Evolutionary conservation across 2,329 filamentous ascomycete species (phyloP).

Genomic region (Aspergillus intermedius): DNA sequence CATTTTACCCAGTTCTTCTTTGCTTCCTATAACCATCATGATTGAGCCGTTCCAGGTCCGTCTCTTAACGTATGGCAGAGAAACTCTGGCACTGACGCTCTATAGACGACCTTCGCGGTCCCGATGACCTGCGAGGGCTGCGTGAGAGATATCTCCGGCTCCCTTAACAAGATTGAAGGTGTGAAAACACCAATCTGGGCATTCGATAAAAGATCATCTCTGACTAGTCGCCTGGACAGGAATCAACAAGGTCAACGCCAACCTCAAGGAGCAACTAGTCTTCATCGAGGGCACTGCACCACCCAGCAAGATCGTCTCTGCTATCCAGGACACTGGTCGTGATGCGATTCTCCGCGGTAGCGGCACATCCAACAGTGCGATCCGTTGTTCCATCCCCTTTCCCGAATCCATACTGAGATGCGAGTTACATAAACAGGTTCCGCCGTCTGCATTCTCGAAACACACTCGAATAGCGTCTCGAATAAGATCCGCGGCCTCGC

Average conservation of each 20-base stretch:
- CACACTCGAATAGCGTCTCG: constrained; percentile 55
- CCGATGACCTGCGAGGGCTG: constrained; percentile 87
- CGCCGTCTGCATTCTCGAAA: constrained; percentile 91
- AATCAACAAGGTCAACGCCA: constrained; percentile 74
- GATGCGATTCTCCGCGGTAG: constrained; percentile 92
- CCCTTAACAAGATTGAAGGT: constrained; percentile 67
- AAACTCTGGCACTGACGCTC: constrained; percentile 10
- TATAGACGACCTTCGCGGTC: constrained; percentile 85
- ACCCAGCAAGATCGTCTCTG: constrained; percentile 79
- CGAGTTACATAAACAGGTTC: constrained; percentile 18
- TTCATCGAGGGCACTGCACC: constrained; percentile 81
- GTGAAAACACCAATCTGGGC: constrained; percentile 12
- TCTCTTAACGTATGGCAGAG: constrained; percentile 1
- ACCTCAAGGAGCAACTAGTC: constrained; percentile 75
- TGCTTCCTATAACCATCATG: constrained; percentile 22
- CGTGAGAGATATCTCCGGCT: constrained; percentile 75
- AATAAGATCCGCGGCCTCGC: constrained; percentile 77
- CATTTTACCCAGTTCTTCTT: constrained; percentile 1
- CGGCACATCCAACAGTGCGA: constrained; percentile 70
- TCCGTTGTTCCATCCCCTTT: constrained; percentile 3
- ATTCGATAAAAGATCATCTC: not conserved
- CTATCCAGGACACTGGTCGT: constrained; percentile 82
- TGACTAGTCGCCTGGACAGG: constrained; percentile 41
- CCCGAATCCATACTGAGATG: constrained; percentile 1
- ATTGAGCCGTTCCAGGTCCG: constrained; percentile 44